Conservation (phyloP, 768 basidiomycete species). For the Mycena capillaripes region DNA sequence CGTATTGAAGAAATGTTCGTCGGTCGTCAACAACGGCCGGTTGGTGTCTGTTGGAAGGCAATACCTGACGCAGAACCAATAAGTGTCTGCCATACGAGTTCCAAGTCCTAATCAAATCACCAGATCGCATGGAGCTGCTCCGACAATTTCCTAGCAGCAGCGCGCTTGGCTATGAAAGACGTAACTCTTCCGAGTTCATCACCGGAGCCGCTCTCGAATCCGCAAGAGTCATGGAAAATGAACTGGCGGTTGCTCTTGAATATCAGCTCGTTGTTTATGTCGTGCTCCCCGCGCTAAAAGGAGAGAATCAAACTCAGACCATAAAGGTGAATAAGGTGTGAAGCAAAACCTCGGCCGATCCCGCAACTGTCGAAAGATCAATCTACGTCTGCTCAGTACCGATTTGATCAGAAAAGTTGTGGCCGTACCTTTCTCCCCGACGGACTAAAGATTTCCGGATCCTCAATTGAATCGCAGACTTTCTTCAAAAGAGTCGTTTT, state of each 20-base stretch:
- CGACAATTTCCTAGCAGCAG: slow-evolving; percentile 32
- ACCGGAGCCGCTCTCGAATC: slow-evolving; percentile 46
- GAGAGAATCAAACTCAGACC: not conserved
- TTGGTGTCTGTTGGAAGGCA: slow-evolving; percentile 2
- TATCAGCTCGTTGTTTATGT: slow-evolving; percentile 38
- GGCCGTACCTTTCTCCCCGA: slow-evolving; percentile 36
- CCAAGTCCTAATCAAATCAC: slow-evolving; percentile 33
- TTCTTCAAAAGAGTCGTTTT: slow-evolving; percentile 49
- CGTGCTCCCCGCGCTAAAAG: slow-evolving; percentile 40
- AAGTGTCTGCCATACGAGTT: not conserved
- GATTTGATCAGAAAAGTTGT: not conserved
- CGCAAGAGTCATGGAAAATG: slow-evolving; percentile 46
- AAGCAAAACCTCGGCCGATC: not conserved
- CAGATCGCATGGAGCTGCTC: slow-evolving; percentile 56
- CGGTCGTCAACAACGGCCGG: not conserved
- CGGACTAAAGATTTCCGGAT: slow-evolving; percentile 38
- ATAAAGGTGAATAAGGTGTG: not conserved
- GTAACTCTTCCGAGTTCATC: slow-evolving; percentile 46
- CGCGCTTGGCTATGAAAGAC: slow-evolving; percentile 46
- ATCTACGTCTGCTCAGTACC: too few species aligned
- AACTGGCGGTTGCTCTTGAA: slow-evolving; percentile 42
- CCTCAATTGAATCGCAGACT: too few species aligned
- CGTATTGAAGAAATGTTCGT: not conserved
- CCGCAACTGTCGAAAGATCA: not conserved
- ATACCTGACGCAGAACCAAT: not conserved